phyloP scores from a whole-genome alignment of 805 yeast species.

The Wickerhamiella siamensis region DNA sequence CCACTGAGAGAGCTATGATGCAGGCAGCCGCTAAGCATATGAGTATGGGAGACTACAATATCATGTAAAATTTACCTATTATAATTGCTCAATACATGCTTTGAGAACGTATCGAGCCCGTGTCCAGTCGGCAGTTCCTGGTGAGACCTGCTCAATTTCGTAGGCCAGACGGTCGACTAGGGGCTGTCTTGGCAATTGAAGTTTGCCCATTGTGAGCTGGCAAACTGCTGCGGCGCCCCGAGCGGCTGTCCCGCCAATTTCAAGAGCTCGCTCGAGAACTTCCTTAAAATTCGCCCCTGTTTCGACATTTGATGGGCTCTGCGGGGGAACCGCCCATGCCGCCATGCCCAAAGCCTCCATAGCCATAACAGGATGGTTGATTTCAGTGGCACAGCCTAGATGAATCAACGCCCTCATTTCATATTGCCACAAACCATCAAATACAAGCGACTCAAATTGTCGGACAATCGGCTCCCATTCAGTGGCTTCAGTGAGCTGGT shows the following conservation, averaged over 20 bases:
- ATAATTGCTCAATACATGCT: not conserved
- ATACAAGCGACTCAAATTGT: constrained; percentile 15
- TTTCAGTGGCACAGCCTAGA: constrained; percentile 26
- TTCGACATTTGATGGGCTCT: not conserved
- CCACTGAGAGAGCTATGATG: constrained; percentile 14
- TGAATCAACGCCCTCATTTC: constrained; percentile 24
- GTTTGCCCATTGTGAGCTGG: not conserved
- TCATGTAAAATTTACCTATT: constrained; percentile 6
- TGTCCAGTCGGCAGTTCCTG: not conserved
- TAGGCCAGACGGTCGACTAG: not conserved
- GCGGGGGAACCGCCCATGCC: constrained; percentile 2
- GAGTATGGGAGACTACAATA: constrained; percentile 15
- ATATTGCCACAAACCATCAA: constrained; percentile 17
- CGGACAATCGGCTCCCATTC: constrained; percentile 24
- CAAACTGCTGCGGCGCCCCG: constrained; percentile 1
- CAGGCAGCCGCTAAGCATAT: constrained; percentile 15
- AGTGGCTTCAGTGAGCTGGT: constrained; percentile 23
- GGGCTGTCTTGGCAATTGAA: not conserved
- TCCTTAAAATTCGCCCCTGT: not conserved
- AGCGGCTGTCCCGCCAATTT: constrained; percentile 2
- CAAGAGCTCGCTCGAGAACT: constrained; percentile 7
- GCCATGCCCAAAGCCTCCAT: constrained; percentile 25
- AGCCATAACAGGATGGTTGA: constrained; percentile 24
- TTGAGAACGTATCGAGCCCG: not conserved
- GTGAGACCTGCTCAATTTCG: not conserved